Conservation (phyloP, 2,329 filamentous ascomycete genomes). For the Colletotrichum coccodes region DNA sequence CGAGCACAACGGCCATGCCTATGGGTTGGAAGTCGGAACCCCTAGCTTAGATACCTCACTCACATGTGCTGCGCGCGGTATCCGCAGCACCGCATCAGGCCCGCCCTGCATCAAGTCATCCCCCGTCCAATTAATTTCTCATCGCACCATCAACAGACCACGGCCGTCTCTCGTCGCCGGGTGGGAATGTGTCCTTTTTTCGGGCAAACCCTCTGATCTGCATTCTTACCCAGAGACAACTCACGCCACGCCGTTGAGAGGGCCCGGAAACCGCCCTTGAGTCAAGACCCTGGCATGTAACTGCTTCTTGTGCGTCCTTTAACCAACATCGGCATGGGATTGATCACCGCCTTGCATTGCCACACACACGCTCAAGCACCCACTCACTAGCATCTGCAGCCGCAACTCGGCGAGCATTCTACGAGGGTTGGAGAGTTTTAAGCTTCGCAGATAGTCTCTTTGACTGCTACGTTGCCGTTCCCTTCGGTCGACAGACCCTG, state of each 20-base stretch:
- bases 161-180: neutral
- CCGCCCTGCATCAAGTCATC: constrained; percentile 25
- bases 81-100: neutral
- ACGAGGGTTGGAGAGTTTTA: neutral
- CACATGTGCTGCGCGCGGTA: neutral
- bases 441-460: neutral
- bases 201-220: constrained; percentile 5
- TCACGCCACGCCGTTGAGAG: constrained; percentile 8
- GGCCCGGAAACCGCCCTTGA: neutral
- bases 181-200: neutral
- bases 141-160: constrained; percentile 20
- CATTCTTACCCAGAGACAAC: neutral
- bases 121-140: constrained; percentile 13
- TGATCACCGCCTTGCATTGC: neutral
- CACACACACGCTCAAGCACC: neutral
- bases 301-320: neutral
- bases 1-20: neutral
- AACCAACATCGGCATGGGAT: neutral
- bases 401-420: neutral
- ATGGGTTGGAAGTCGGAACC: neutral
- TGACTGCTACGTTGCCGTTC: neutral
- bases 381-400: neutral
- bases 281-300: constrained; percentile 4
- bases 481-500: constrained; percentile 1
- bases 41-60: neutral